These are phyloP conservation scores for Sporobolomyces roseus DNA, from an alignment of 768 basidiomycete species.

Conservation along the genomic window DNA sequence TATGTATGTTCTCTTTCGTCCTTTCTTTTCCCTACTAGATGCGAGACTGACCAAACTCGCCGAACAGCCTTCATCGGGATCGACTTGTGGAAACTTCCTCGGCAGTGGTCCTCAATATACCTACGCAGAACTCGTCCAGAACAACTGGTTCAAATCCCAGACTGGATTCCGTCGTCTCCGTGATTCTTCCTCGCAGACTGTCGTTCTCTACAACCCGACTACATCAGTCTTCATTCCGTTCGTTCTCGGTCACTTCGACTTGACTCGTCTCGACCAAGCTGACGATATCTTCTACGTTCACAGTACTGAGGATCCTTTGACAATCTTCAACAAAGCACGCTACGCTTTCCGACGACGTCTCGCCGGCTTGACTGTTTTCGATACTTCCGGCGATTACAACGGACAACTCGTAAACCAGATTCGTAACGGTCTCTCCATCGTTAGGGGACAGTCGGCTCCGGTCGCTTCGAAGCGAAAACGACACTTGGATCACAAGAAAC, in stretches of 20 bases:
- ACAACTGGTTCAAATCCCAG: not conserved
- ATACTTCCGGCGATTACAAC: conserved; percentile 12
- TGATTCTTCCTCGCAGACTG: not conserved
- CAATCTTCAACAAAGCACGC: not conserved
- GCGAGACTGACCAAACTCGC: not conserved
- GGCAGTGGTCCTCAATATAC: conserved; percentile 18
- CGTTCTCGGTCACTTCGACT: too few species aligned
- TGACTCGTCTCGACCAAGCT: too few species aligned
- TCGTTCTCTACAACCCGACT: not conserved
- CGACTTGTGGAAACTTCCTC: conserved; percentile 27
- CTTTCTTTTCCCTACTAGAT: not conserved
- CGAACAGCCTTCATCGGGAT: conserved; percentile 7
- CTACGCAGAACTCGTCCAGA: conserved; percentile 11
- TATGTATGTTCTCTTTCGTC: not conserved
- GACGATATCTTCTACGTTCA: too few species aligned
- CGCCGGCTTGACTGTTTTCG: conserved; percentile 16
- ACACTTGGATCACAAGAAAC: conserved; percentile 10
- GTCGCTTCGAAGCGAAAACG: conserved; percentile 2
- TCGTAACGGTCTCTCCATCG: not conserved
- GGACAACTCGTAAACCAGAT: not conserved
- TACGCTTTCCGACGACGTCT: conserved; percentile 7
- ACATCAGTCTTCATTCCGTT: conserved; percentile 19
- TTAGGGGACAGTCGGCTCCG: not conserved
- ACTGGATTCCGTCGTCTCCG: conserved; percentile 5
- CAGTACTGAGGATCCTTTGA: conserved; percentile 16